Evolutionary conservation across 768 basidiomycete genomes (phyloP).

Genomic region (Pleurotus tuber-regium): DNA sequence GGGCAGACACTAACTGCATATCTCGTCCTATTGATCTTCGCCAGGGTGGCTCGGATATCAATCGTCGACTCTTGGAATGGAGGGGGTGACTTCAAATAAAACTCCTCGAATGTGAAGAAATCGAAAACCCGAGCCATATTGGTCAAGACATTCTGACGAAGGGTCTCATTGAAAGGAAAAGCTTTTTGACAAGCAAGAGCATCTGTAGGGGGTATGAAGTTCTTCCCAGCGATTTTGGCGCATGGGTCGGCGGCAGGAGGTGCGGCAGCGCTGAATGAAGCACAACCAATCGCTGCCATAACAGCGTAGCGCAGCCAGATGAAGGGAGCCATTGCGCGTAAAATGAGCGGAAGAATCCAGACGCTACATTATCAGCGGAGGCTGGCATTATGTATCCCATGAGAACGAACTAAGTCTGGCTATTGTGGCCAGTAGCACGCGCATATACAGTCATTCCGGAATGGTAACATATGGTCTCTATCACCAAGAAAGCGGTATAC

Average conservation of each 20-base stretch:
- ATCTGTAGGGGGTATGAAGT: slow-evolving; percentile 48
- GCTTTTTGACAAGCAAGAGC: slow-evolving; percentile 58
- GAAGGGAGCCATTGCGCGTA: slow-evolving; percentile 4
- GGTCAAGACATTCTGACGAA: slow-evolving; percentile 50
- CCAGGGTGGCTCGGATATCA: slow-evolving; percentile 49
- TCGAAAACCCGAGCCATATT: slow-evolving; percentile 46
- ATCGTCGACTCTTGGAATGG: slow-evolving; percentile 56
- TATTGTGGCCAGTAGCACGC: not conserved
- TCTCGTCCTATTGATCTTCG: slow-evolving; percentile 43
- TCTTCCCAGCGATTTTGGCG: slow-evolving; percentile 35
- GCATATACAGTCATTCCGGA: not conserved
- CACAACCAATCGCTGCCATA: not conserved
- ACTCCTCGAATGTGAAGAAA: slow-evolving; percentile 55
- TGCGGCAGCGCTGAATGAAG: slow-evolving; percentile 17
- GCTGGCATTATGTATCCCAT: not conserved
- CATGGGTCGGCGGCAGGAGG: slow-evolving; percentile 34
- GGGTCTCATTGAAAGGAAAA: slow-evolving; percentile 56
- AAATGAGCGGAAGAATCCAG: not conserved
- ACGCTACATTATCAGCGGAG: not conserved
- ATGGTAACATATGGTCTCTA: not conserved
- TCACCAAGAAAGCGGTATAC: not conserved
- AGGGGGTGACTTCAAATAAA: slow-evolving; percentile 45
- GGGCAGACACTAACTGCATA: slow-evolving; percentile 35
- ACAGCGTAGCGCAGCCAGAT: slow-evolving; percentile 4
- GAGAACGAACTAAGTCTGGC: not conserved